Base-by-base conservation (phyloP, 164 flowering plant genomes). In the Vitis riparia region DNA sequence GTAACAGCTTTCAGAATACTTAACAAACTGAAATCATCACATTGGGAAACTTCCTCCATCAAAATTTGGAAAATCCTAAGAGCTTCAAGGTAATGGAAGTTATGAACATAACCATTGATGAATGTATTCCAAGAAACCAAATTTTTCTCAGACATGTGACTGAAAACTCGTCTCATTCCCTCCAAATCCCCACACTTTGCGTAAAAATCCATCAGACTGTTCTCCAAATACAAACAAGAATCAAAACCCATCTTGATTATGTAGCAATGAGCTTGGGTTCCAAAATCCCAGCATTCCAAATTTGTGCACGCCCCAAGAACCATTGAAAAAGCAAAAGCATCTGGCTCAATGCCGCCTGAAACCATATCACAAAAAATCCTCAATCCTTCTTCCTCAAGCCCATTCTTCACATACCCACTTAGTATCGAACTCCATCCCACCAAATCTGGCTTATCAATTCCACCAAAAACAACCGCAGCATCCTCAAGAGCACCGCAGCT, bases 111-210 rank as follows among this genome's bases (percentile, higher is more conserved):
- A 1, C 81, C 83, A 37, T 66, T 50, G 55, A 78, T 73, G 11
- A 71, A 52, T 9, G 79, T 74, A 44, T 81, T 81, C 77, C 81
- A 78, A 32, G 84, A 81, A 61, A 81, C 81, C 74, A 81, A 55
- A 53, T 78, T 16, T 59, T 60, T 78, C 56, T 69, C 65, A 19
- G 73, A 10, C 76, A 76, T 78, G 48, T 51, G 37, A 68, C 61
- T 12, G 48, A 77, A 80, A 37, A 77, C 65, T 50, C 23, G 66
- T 51, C 70, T 66, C 55, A 77, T 66, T 13, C 64, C 69, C 53
- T 50, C 73, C 23, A 67, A 15, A 75, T 73, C 73, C 53, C 79
- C 79, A 67, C 79, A 73, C 55, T 67, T 80, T 1, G 77, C 77
- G 56, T 80, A 80, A 59, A 80, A 80, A 53, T 78, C 79, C 63